Evolutionary conservation across 371 early-diverging fungal genomes (phyloP).

Genomic region (Mucor irregularis): DNA sequence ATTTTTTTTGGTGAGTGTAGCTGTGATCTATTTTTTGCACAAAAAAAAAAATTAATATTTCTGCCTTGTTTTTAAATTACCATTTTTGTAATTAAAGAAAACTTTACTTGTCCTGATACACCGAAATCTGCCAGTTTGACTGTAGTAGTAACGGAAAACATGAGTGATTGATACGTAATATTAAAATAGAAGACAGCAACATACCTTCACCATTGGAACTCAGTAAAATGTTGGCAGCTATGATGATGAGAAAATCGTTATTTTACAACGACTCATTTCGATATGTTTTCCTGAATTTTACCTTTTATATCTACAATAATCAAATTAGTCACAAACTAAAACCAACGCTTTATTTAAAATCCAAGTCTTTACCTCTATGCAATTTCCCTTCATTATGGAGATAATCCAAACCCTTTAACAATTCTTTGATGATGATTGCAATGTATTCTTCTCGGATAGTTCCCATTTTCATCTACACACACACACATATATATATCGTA

Average conservation of each 20-base stretch:
- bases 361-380: conserved; percentile 81
- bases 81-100: conserved; percentile 19
- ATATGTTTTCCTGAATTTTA: conserved; percentile 22
- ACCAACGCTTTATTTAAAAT: no score
- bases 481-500: background rate
- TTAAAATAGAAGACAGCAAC: no score
- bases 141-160: no score
- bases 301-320: conserved; percentile 75
- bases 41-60: conserved; percentile 1
- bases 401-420: conserved; percentile 92
- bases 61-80: conserved; percentile 25
- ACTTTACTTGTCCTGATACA: conserved; percentile 86
- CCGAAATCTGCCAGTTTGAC: conserved; percentile 98
- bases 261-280: no score
- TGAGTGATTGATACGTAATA: no score
- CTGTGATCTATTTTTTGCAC: conserved; percentile 67
- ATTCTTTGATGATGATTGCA: conserved; percentile 90
- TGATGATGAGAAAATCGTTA: background rate
- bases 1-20: conserved; percentile 91
- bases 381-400: conserved; percentile 92
- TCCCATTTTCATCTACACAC: conserved; percentile 75
- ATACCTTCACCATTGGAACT: conserved; percentile 72
- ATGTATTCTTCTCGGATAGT: conserved; percentile 85
- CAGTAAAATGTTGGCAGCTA: conserved; percentile 86
- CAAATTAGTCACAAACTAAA: no score